Percentiles rank a stretch among this genome's conserved stretches.
These are phyloP conservation scores for Xylariaceae sp. DNA, from an alignment of 2,329 filamentous ascomycete species.

Conservation along the genomic window DNA sequence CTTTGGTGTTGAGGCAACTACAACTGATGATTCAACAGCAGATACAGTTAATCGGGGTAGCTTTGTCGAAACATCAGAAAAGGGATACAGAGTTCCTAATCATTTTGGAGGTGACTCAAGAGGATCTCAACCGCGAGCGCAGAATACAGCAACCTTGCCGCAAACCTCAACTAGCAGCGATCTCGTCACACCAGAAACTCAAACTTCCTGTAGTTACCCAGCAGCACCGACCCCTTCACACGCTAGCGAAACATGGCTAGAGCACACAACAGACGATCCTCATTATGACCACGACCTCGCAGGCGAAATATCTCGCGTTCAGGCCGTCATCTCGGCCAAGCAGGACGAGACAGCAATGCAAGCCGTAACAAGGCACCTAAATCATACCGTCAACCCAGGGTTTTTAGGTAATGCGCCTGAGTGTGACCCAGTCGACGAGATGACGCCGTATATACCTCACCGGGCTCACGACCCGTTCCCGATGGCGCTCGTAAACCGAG, in stretches of 20 bases:
- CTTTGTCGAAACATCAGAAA: neutral
- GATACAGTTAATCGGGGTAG: neutral
- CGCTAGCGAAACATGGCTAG: slow-evolving; percentile 39
- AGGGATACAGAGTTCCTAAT: neutral
- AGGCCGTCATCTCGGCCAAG: slow-evolving; percentile 60
- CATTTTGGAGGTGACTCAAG: neutral
- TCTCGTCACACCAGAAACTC: neutral
- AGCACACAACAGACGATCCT: slow-evolving; percentile 64
- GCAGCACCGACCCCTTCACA: neutral
- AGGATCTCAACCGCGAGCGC: neutral
- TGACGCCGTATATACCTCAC: slow-evolving; percentile 71
- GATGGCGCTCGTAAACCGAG: slow-evolving; percentile 74
- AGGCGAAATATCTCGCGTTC: slow-evolving; percentile 67
- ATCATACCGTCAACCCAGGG: slow-evolving; percentile 61
- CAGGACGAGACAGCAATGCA: slow-evolving; percentile 60
- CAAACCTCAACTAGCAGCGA: neutral
- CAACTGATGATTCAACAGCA: neutral
- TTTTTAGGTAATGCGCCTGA: slow-evolving; percentile 62
- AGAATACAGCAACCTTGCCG: neutral
- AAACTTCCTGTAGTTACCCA: neutral
- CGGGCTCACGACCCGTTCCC: slow-evolving; percentile 63
- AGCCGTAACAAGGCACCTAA: slow-evolving; percentile 70
- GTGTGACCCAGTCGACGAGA: slow-evolving; percentile 57
- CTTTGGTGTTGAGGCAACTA: slow-evolving; percentile 12
- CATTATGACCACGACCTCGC: slow-evolving; percentile 70